Percentiles rank a stretch among this genome's conserved stretches.
Evolutionary conservation across 208 protist species (phyloP).

Genomic region (Willaertia magna): DNA sequence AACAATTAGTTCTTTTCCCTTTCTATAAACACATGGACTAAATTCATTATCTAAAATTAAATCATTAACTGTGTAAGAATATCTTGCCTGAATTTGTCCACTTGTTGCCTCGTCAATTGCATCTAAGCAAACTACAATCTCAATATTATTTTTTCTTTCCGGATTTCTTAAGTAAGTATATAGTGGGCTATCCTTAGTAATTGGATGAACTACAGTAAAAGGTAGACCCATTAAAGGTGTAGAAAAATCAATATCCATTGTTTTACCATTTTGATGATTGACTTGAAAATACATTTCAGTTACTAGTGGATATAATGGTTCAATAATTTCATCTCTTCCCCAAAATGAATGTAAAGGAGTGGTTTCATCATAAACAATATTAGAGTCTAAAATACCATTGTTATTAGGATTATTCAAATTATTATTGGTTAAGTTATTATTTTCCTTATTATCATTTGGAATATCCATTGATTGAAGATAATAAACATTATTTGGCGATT

Average conservation of each 20-base stretch:
- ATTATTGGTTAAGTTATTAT: no score
- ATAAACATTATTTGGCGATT: no score
- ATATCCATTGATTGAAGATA: background rate
- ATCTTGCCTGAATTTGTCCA: background rate
- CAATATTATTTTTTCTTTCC: background rate
- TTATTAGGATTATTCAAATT: no score
- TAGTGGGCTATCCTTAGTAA: background rate
- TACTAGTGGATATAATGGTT: background rate
- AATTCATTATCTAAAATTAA: background rate
- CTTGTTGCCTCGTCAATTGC: background rate
- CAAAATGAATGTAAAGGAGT: background rate
- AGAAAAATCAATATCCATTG: background rate
- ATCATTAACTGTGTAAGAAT: background rate
- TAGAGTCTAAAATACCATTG: background rate
- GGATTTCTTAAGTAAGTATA: background rate
- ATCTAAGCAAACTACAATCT: background rate
- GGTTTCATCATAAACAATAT: background rate
- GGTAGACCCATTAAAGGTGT: background rate
- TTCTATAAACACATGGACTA: background rate
- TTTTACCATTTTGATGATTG: background rate
- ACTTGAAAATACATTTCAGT: background rate
- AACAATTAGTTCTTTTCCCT: background rate
- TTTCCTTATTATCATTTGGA: background rate
- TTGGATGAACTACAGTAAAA: background rate
- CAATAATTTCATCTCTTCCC: background rate